phyloP scores from a whole-genome alignment of 352 stramenopile species.

The Peronosclerospora sorghi region DNA sequence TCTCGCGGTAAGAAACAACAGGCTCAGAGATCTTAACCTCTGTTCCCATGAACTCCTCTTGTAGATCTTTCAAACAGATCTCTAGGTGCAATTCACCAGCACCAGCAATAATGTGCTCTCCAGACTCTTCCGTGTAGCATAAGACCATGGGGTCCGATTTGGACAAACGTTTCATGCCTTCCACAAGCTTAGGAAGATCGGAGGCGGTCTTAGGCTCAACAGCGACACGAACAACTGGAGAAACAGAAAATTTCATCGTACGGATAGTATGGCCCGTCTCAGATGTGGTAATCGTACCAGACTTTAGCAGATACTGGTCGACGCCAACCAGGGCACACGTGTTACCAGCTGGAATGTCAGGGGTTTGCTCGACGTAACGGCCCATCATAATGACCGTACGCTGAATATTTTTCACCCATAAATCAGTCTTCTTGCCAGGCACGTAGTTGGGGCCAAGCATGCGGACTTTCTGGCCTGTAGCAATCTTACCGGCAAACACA shows the following conservation, averaged over 20 bases:
- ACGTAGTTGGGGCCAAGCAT: slow-evolving; percentile 99
- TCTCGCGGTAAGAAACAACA: slow-evolving; percentile 99
- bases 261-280: slow-evolving; percentile 97
- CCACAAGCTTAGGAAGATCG: slow-evolving; percentile 99
- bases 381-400: slow-evolving; percentile 99
- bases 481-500: slow-evolving; percentile 98
- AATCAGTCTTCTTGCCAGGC: slow-evolving; percentile 98
- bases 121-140: slow-evolving; percentile 98
- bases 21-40: slow-evolving; percentile 98
- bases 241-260: slow-evolving; percentile 99
- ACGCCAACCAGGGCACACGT: slow-evolving; percentile 98
- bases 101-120: slow-evolving; percentile 99
- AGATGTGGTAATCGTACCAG: slow-evolving; percentile 97
- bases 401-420: slow-evolving; percentile 99
- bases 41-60: slow-evolving; percentile 99
- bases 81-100: slow-evolving; percentile 99
- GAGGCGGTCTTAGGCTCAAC: slow-evolving; percentile 98
- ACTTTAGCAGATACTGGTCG: slow-evolving; percentile 99
- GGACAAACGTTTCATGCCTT: slow-evolving; percentile 99
- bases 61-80: slow-evolving; percentile 99
- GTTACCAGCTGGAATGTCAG: slow-evolving; percentile 98
- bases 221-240: slow-evolving; percentile 97
- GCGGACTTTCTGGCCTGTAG: slow-evolving; percentile 97
- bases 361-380: slow-evolving; percentile 95
- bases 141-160: slow-evolving; percentile 99